Base-by-base conservation (phyloP, 495 filamentous ascomycete genomes). In the Aspergillus bridgeri region DNA sequence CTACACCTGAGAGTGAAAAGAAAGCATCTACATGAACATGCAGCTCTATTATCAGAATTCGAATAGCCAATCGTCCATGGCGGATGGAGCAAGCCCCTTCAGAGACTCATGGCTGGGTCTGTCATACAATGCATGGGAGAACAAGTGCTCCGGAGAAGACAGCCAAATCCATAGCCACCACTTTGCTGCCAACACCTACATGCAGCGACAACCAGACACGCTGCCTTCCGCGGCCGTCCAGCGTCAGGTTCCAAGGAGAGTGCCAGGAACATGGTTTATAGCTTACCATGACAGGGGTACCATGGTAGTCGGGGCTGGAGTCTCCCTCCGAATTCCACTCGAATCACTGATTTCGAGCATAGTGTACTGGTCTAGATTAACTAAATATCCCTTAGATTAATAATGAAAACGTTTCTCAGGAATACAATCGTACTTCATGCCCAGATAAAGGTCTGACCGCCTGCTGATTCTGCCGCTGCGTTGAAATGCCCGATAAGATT, bases 401-500 rank as follows among this genome's bases (percentile, higher is more conserved):
- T 46, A 7, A 6, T 46, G 43, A 46, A 46, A 18, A 8, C 7
- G 43, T 6, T 18, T 15, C 7, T 18, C 3, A 46, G 13, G 3
- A 21, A 21, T 18, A 18, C n/a, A 1, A 46, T 46, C n/a, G 20
- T 46, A 7, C 43, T 15, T 25, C 19, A 13, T 22, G 24, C 23
- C 42, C 27, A 27, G 7, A 13, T 13, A 45, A 46, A 48, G 42
- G 5, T 11, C 42, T 48, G 53, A 56, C 53, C 53, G 53, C 53
- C 53, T 27, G 29, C 29, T n/a, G 6, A 56, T 56, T 56, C 53
- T 56, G 53, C 53, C 53, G 9, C 9, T 4, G 11, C 33, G n/a
- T n/a, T n/a, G n/a, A n/a, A n/a, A n/a, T n/a, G n/a, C n/a, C n/a
- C n/a, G n/a, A n/a, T n/a, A n/a, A n/a, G n/a, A n/a, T n/a, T n/a